Evolutionary conservation across 179 eudicot species (phyloP), one percentile per base, ranked within the genome.

Genomic region (Sideroxylon spinosum): DNA sequence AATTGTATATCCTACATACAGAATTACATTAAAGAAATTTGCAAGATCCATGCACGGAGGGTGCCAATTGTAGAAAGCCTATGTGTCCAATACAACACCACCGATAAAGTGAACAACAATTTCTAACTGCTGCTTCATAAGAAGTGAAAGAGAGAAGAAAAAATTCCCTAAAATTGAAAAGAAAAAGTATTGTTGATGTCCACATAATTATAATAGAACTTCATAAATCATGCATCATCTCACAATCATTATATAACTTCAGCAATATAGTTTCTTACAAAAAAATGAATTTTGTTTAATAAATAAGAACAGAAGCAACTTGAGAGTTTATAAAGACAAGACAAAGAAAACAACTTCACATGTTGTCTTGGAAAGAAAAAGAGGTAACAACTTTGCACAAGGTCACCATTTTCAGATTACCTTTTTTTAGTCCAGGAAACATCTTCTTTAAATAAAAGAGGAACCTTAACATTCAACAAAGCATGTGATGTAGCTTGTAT

Each of bases 401-500:
- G 55, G 66, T 76, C 55, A 73, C 50, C 0, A 44, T 69, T 32
- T 50, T 28, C 14, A 16, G 4, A 65, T 11, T 87, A 93, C 97
- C 98, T 88, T 94, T 94, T 84, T 88, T 92, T 64, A 94, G 76
- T 78, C 98, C 97, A 74, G 98, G 94, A 94, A n/a, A 94, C 83
- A 79, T 93, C 97, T n/a, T 94, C 98, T 85, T 89, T 91, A 77
- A 88, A 93, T 46, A 93, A 87, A 59, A 94, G 94, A 70, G 98
- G 98, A 82, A 94, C 94, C 1, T 94, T 97, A 50, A 94, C 89
- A 89, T 91, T 93, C 81, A 93, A 76, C 78, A 90, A 80, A 70
- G 98, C 97, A 78, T 87, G 85, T 19, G 98, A 85, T n/a, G 98
- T 97, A n/a, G 98, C 97, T 84, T 97, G 88, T 68, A 94, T 84